Evolutionary conservation across 2,329 filamentous ascomycete species (phyloP), one percentile per base, ranked within the genome.

Genomic region (Cladosporium colombiae): DNA sequence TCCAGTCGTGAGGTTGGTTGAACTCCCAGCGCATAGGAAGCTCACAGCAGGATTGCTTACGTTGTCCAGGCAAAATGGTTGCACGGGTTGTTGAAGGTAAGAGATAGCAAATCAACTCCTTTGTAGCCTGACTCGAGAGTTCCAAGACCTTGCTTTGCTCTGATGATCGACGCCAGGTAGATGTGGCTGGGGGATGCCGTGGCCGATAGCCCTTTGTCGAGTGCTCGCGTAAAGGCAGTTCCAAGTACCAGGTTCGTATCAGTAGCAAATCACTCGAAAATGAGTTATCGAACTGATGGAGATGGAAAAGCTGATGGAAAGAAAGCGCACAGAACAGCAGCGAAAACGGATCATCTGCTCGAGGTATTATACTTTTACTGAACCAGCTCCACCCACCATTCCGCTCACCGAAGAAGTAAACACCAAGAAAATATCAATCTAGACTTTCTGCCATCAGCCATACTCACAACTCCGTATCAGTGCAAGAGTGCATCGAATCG

Each of bases 1-100:
- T 70, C 72, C 73, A 74, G 58, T 74, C 72, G 64, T 71, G 70
- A n/a, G 72, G 69, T 21, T 59, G 62, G 40, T 72, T 73, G 59
- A 58, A 57, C 13, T 50, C 25, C 57, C 67, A 74, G 56, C 70
- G 62, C 71, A 73, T 73, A 55, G 18, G 66, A 33, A 31, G 52
- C 29, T 52, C 56, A 59, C 56, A 59, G 56, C 52, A 31, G 8
- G n/a, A 55, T 33, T 55, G 52, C 52, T 33, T 33, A 55, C n/a
- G 52, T 33, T 18, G 52, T 31, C 27, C 52, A 55, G 16, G 33
- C 8, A 31, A 33, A 31, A 18, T 21, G 29, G 52, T 55, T 55
- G 52, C 52, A 55, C 52, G n/a, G 23, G 25, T 21, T 55, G 25
- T 21, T 55, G 52, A 31, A 18, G 52, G 52, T 55, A 55, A 27